Evolutionary conservation across 139 green algal species (phyloP), one percentile per base, ranked within the genome.

Genomic region (Auxenochlorella pyrenoidosa): DNA sequence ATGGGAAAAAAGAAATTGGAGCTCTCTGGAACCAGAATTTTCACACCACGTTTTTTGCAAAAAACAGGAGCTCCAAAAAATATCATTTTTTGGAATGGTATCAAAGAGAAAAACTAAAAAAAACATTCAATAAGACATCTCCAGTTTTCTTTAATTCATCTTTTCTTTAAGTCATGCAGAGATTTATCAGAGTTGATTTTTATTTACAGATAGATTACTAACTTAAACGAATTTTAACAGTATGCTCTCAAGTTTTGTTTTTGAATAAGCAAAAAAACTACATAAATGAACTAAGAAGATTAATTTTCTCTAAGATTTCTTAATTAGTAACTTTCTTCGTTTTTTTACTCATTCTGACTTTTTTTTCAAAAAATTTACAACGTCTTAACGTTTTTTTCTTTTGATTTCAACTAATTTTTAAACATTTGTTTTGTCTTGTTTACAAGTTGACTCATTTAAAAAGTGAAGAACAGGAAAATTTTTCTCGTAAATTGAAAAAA

Each of bases 81-180:
- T n/a, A n/a, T n/a, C n/a, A n/a, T n/a, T n/a, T n/a, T n/a, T n/a
- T n/a, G n/a, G n/a, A n/a, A n/a, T n/a, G n/a, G n/a, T n/a, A n/a
- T n/a, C n/a, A n/a, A n/a, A n/a, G n/a, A n/a, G n/a, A 65, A 89
- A 82, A 83, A 81, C 88, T 71, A 4, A 66, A 86, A 89, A 70
- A 92, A 73, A 93, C 91, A 88, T 89, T 85, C 65, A 90, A 83
- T 89, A 79, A n/a, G n/a, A n/a, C n/a, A n/a, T n/a, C n/a, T n/a
- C n/a, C n/a, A n/a, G n/a, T n/a, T n/a, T n/a, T n/a, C n/a, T n/a
- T n/a, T n/a, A n/a, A n/a, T n/a, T n/a, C n/a, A n/a, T n/a, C n/a
- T 66, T 38, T 41, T 32, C 15, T 78, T 86, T 78, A 78, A 85
- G 43, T 66, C 10, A 60, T 5, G 24, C 44, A 41, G 71, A 38